phyloP scores from a whole-genome alignment of 2,329 filamentous ascomycete species.

The Arthrinium puccinioides region DNA sequence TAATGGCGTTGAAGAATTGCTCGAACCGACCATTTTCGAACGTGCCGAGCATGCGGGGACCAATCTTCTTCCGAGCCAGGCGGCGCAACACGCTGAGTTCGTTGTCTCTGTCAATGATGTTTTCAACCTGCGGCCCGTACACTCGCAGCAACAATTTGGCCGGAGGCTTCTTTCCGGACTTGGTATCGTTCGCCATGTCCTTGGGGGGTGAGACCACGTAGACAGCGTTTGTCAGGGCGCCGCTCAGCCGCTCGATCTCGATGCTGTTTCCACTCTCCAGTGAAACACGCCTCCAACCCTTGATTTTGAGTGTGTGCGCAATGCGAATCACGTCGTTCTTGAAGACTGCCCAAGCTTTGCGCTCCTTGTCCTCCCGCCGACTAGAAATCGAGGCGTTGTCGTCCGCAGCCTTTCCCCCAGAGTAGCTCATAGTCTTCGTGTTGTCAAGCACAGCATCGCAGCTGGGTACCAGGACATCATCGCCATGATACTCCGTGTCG shows the following conservation, averaged over 20 bases:
- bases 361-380: conserved; percentile 55
- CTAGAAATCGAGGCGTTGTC: conserved; percentile 32
- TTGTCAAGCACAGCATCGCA: conserved; percentile 86
- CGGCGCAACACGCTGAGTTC: conserved; percentile 82
- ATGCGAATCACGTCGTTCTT: conserved; percentile 89
- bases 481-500: conserved; percentile 78
- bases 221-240: conserved; percentile 91
- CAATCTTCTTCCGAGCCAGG: conserved; percentile 86
- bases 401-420: conserved; percentile 41
- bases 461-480: conserved; percentile 74
- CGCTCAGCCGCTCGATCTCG: conserved; percentile 71
- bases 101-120: conserved; percentile 88
- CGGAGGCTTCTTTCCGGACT: conserved; percentile 35
- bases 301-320: conserved; percentile 79
- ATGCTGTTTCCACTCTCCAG: conserved; percentile 63
- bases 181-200: conserved; percentile 38
- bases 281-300: conserved; percentile 82
- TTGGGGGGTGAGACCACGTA: conserved; percentile 85
- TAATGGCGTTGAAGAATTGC: conserved; percentile 80
- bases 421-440: conserved; percentile 77
- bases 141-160: conserved; percentile 79
- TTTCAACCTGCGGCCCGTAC: conserved; percentile 91
- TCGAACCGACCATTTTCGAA: conserved; percentile 95
- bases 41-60: conserved; percentile 81
- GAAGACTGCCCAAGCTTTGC: conserved; percentile 74